A percentile compares a stretch with the other conserved stretches of the same genome.
Conservation (phyloP, 345 rosid genomes). For the Anacardium occidentale region DNA sequence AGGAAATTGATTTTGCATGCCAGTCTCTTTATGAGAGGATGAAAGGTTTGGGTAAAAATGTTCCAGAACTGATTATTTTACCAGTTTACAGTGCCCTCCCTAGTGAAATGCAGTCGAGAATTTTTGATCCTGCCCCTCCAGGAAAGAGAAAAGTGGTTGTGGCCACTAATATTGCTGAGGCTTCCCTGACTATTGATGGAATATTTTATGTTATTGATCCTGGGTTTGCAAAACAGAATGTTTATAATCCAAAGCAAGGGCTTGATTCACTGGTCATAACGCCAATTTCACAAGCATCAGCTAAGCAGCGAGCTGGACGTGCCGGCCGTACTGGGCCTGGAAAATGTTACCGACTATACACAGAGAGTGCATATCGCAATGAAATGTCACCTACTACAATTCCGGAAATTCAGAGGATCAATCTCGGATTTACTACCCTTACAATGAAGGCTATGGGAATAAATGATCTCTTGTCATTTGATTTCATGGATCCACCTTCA, state of each 20-base stretch:
- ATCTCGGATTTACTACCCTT: constrained; percentile 66
- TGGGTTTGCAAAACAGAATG: constrained; percentile 79
- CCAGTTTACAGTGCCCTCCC: constrained; percentile 89
- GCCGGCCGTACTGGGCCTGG: constrained; percentile 92
- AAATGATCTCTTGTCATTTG: constrained; percentile 71
- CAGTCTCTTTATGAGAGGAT: constrained; percentile 67
- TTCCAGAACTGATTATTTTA: constrained; percentile 71
- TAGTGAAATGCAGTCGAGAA: constrained; percentile 87
- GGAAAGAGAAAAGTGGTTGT: constrained; percentile 85
- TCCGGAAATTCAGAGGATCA: constrained; percentile 91
- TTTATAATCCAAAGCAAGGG: constrained; percentile 79
- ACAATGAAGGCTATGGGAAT: constrained; percentile 95
- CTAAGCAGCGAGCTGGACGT: constrained; percentile 84
- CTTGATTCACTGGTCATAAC: constrained; percentile 74
- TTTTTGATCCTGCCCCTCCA: constrained; percentile 79
- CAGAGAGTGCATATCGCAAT: constrained; percentile 75
- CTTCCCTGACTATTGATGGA: constrained; percentile 78
- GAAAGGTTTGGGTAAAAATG: constrained; percentile 71
- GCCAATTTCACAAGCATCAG: constrained; percentile 87
- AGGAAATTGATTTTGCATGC: constrained; percentile 83
- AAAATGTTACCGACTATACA: constrained; percentile 75
- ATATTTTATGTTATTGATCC: constrained; percentile 82
- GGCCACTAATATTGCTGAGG: constrained; percentile 85
- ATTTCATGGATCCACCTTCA: constrained; percentile 76
- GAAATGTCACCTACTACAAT: constrained; percentile 77